A percentile compares a stretch with the other conserved stretches of the same genome.
Evolutionary conservation across 225 moss, liverwort and hornwort genomes (phyloP).

Genomic region (Anthoceros angustus): DNA sequence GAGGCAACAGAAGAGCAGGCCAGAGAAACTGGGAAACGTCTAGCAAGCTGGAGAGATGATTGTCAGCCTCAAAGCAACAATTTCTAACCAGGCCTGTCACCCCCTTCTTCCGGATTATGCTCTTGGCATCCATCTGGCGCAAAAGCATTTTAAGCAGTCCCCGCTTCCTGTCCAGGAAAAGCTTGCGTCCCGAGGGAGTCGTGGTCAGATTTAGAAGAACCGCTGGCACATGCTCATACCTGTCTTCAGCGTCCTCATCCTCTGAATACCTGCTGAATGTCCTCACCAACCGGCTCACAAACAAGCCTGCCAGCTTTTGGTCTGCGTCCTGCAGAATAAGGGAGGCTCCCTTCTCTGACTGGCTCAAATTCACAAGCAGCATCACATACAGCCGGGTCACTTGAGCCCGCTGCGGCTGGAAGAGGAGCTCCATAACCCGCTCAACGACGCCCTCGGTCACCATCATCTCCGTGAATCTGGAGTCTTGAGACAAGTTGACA

Average conservation of each 20-base stretch:
- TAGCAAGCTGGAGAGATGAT: constrained; percentile 53
- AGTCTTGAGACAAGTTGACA: constrained; percentile 67
- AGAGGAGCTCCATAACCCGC: constrained; percentile 55
- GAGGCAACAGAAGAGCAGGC: constrained; percentile 77
- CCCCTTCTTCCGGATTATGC: constrained; percentile 67
- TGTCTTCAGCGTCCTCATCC: constrained; percentile 40
- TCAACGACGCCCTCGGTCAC: constrained; percentile 40
- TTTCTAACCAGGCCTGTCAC: constrained; percentile 80
- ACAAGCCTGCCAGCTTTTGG: constrained; percentile 40
- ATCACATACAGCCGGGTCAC: constrained; percentile 58
- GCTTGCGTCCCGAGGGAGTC: background rate
- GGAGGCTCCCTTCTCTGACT: constrained; percentile 36
- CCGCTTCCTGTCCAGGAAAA: constrained; percentile 42
- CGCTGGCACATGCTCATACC: constrained; percentile 71
- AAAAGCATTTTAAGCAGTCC: too few relatives aligned
- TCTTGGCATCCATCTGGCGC: constrained; percentile 6
- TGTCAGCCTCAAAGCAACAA: constrained; percentile 88
- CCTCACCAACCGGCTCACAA: constrained; percentile 54
- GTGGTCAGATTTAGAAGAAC: constrained; percentile 30
- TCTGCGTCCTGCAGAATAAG: constrained; percentile 51
- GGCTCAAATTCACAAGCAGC: constrained; percentile 78
- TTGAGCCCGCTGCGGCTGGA: constrained; percentile 31
- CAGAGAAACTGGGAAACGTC: constrained; percentile 78
- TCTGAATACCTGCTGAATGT: constrained; percentile 51
- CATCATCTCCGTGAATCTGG: constrained; percentile 33